Evolutionary conservation across 1,139 yeast genomes (phyloP).

Genomic region (Suhomyces yuchorum): DNA sequence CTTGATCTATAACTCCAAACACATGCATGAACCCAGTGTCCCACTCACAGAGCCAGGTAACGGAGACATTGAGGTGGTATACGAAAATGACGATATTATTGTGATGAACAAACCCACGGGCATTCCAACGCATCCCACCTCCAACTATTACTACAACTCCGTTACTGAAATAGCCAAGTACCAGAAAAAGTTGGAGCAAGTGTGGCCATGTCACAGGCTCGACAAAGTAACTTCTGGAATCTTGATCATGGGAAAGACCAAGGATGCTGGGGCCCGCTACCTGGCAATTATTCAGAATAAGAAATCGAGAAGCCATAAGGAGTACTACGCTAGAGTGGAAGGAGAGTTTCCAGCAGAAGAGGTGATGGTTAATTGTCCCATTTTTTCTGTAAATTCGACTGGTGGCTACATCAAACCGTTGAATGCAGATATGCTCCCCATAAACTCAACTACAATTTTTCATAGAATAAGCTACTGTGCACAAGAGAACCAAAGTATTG

Average conservation of each 20-base stretch:
- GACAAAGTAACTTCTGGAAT: conserved; percentile 80
- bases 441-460: conserved; percentile 39
- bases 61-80: conserved; percentile 31
- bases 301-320: conserved; percentile 41
- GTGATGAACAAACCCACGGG: conserved; percentile 78
- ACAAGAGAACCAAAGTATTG: conserved; percentile 51
- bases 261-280: conserved; percentile 44
- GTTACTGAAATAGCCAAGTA: conserved; percentile 58
- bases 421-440: conserved; percentile 29
- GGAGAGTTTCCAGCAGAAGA: conserved; percentile 52
- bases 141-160: conserved; percentile 61
- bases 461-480: conserved; percentile 26
- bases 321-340: conserved; percentile 62
- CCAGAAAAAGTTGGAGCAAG: conserved; percentile 33
- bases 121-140: conserved; percentile 79
- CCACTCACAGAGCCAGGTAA: conserved; percentile 26
- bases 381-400: conserved; percentile 37
- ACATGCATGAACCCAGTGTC: conserved; percentile 66
- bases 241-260: conserved; percentile 56
- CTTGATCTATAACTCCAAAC: conserved; percentile 46
- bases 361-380: conserved; percentile 34
- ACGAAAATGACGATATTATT: conserved; percentile 49
- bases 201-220: conserved; percentile 67
- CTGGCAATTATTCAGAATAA: conserved; percentile 44
- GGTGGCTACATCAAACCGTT: conserved; percentile 41